Evolutionary conservation across 371 early-diverging fungal genomes (phyloP), one percentile per base, ranked within the genome.

Genomic region (Dentiscutata heterogama): DNA sequence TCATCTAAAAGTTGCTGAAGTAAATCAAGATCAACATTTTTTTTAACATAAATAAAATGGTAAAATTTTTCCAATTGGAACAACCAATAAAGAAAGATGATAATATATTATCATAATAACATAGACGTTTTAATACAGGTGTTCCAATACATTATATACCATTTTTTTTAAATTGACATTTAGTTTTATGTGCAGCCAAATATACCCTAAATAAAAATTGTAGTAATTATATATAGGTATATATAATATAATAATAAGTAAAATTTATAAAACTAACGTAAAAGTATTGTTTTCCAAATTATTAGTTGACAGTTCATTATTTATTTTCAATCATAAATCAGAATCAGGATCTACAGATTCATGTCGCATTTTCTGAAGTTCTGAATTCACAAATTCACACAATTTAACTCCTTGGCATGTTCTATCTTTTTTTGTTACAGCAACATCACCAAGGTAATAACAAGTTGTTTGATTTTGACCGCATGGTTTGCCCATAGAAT

Each of bases 401-500:
- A 61, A 7, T 61, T 61, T 61, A 29, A 58, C 18, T 6, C 22
- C 29, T 25, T 14, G 63, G 0, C 29, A 63, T 2, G 63, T 63
- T 29, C 29, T 6, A n/a, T 63, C 63, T 2, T 63, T 63, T 29
- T 63, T 63, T 27, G 22, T 27, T 10, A 29, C 63, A 13, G 63
- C 3, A 22, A 29, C 13, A 29, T 63, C 14, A 63, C 63, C 13
- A n/a, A 63, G 11, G 29, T 63, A 63, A 29, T 14, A 25, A 8
- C 63, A 63, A 29, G 63, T 63, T 63, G 27, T 63, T 5, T 27
- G 25, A 8, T 29, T 58, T 58, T 58, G 18, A 58, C 58, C 58
- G 2, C 58, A n/a, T 58, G 58, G 58, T 14, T 18, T 58, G 1
- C 58, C 58, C 58, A 13, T 13, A 5, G 88, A 25, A 67, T 29